Evolutionary conservation across 2,329 filamentous ascomycete genomes (phyloP).

Genomic region (Phyllosticta citriasiana): DNA sequence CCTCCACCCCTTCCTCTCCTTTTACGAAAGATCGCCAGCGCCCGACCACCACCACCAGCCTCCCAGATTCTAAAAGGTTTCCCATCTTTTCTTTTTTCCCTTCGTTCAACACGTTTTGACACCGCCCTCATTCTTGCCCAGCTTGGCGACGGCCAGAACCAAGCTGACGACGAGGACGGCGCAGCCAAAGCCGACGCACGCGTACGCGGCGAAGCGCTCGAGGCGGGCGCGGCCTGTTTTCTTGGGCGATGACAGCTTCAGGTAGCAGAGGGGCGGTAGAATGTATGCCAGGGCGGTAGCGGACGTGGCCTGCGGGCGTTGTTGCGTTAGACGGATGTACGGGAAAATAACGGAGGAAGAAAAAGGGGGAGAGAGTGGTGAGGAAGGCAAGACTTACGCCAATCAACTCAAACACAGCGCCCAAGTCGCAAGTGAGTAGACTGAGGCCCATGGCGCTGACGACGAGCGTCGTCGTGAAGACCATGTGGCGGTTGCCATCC

Average conservation of each 20-base stretch:
- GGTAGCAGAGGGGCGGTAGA: constrained; percentile 85
- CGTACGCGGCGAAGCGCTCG: constrained; percentile 50
- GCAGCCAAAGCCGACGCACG: constrained; percentile 68
- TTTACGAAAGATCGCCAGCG: too few species aligned
- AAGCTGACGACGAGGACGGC: constrained; percentile 74
- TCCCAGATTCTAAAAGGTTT: too few species aligned
- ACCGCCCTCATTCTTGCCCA: constrained; percentile 24
- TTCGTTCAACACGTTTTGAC: neutral
- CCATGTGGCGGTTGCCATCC: constrained; percentile 72
- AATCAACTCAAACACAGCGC: constrained; percentile 89
- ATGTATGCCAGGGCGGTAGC: constrained; percentile 94
- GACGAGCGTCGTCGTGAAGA: constrained; percentile 78
- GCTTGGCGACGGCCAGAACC: constrained; percentile 61
- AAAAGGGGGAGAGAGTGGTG: neutral
- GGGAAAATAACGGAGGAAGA: neutral
- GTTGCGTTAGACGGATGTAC: neutral
- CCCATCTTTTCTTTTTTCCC: neutral
- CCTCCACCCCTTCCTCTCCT: too few species aligned
- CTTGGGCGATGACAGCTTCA: constrained; percentile 68
- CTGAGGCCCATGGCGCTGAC: constrained; percentile 65
- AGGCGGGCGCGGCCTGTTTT: constrained; percentile 26
- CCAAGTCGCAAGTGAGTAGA: constrained; percentile 83
- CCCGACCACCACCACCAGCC: too few species aligned
- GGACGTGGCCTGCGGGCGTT: constrained; percentile 51
- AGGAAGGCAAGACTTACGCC: constrained; percentile 40